Evolutionary conservation across 2,329 filamentous ascomycete genomes (phyloP).

Genomic region (Hymenoscyphus scutula): DNA sequence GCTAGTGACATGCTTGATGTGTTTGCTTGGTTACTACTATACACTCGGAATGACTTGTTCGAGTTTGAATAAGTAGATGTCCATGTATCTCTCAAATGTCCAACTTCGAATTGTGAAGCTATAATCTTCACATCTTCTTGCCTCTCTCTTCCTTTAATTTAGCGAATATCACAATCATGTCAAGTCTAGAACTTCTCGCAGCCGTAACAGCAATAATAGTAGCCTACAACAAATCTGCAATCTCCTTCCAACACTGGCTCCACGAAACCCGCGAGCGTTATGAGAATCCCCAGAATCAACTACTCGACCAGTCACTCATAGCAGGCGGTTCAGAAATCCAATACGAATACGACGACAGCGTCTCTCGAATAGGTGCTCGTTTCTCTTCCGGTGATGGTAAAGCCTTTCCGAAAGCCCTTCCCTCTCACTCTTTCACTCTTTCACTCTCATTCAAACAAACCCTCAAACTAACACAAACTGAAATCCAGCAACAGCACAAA

Average conservation of each 20-base stretch:
- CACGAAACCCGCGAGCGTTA: conserved; percentile 8
- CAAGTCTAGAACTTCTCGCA: conserved; percentile 14
- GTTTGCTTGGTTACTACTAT: too few relatives aligned
- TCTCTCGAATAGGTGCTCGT: conserved; percentile 11
- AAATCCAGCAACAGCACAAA: conserved; percentile 8
- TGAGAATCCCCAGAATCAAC: conserved; percentile 9
- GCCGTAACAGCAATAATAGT: conserved; percentile 11
- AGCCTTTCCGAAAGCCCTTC: too few relatives aligned
- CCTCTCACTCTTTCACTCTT: neutral
- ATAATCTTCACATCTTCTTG: neutral
- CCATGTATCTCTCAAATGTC: too few relatives aligned
- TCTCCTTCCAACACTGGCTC: conserved; percentile 11
- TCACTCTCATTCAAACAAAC: neutral
- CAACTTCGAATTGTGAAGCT: too few relatives aligned
- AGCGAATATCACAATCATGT: conserved; percentile 16
- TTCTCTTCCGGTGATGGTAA: conserved; percentile 16
- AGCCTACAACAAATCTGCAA: conserved; percentile 14
- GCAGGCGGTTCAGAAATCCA: conserved; percentile 11
- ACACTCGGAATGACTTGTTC: too few relatives aligned
- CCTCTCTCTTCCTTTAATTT: neutral
- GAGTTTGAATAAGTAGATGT: too few relatives aligned
- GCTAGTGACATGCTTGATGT: too few relatives aligned
- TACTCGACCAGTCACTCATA: conserved; percentile 12
- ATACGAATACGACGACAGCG: conserved; percentile 15
- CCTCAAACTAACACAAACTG: neutral